Conservation (phyloP, 192 early-diverging fungal genomes). For the Gaertneriomyces sp. region DNA sequence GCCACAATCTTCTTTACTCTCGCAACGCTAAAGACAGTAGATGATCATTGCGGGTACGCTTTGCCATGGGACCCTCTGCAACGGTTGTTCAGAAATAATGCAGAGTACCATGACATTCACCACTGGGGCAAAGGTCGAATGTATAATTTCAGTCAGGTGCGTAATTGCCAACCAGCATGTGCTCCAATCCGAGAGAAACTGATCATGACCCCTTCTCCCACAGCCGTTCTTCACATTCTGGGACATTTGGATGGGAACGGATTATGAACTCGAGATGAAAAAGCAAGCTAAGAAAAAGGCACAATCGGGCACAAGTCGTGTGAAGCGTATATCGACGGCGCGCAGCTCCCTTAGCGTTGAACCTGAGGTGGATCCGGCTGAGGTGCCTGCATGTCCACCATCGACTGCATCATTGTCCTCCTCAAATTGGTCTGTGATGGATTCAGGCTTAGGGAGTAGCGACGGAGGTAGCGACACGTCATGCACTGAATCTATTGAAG, state of each 20-base stretch:
- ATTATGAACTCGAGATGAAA: slow-evolving; percentile 40
- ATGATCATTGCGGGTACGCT: slow-evolving; percentile 79
- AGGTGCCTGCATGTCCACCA: background rate
- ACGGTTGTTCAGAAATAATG: slow-evolving; percentile 69
- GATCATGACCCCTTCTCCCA: background rate
- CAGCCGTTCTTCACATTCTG: slow-evolving; percentile 80
- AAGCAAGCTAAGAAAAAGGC: slow-evolving; percentile 18
- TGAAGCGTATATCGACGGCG: too few species aligned
- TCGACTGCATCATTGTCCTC: background rate
- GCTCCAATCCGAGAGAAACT: background rate
- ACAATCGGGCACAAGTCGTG: background rate
- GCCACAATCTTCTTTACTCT: slow-evolving; percentile 66
- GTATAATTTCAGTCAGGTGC: slow-evolving; percentile 52
- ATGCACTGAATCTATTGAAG: background rate
- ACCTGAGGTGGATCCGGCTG: background rate
- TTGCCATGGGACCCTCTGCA: slow-evolving; percentile 72
- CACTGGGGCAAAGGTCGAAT: slow-evolving; percentile 50
- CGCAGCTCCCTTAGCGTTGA: too few species aligned
- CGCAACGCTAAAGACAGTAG: slow-evolving; percentile 76
- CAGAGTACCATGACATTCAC: slow-evolving; percentile 61
- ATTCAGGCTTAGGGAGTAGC: background rate
- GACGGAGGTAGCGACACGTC: background rate
- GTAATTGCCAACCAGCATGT: slow-evolving; percentile 44
- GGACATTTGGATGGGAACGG: slow-evolving; percentile 71
- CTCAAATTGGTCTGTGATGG: background rate